A percentile compares a stretch with the other conserved stretches of the same genome.
Conservation (phyloP, 129 eudicot genomes). For the Gnaphalium uliginosum region DNA sequence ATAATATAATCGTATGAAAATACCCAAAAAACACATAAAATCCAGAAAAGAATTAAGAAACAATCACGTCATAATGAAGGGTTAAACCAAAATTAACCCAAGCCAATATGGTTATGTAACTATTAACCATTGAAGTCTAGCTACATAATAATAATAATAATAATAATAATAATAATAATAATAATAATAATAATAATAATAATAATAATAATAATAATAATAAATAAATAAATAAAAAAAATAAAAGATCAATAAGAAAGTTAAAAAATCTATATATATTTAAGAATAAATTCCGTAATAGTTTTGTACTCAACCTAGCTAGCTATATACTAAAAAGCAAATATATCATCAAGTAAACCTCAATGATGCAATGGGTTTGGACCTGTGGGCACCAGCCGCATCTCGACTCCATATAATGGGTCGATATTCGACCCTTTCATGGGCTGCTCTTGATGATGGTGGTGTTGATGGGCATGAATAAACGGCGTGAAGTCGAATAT, state of each 20-base stretch:
- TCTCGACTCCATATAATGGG: constrained; percentile 48
- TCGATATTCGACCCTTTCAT: constrained; percentile 35
- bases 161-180: too few relatives aligned
- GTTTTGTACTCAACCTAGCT: constrained; percentile 36
- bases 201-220: too few relatives aligned
- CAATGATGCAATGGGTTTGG: constrained; percentile 76
- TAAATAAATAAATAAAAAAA: too few relatives aligned
- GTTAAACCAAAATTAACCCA: neutral
- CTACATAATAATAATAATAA: constrained; percentile 5
- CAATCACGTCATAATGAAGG: neutral
- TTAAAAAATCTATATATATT: constrained; percentile 18
- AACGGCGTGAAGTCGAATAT: constrained; percentile 54
- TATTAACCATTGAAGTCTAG: constrained; percentile 21
- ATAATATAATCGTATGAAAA: too few relatives aligned
- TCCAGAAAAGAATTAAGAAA: neutral
- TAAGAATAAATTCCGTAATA: constrained; percentile 35
- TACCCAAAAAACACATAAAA: too few relatives aligned
- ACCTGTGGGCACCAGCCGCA: constrained; percentile 59
- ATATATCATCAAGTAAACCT: constrained; percentile 38
- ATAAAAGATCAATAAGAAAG: neutral
- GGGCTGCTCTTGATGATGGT: constrained; percentile 18
- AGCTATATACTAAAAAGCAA: constrained; percentile 28
- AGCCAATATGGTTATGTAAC: constrained; percentile 12
- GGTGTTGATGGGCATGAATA: constrained; percentile 34
- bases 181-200: too few relatives aligned